Conservation (phyloP, 352 stramenopile species). For the Achlya hypogyna region DNA sequence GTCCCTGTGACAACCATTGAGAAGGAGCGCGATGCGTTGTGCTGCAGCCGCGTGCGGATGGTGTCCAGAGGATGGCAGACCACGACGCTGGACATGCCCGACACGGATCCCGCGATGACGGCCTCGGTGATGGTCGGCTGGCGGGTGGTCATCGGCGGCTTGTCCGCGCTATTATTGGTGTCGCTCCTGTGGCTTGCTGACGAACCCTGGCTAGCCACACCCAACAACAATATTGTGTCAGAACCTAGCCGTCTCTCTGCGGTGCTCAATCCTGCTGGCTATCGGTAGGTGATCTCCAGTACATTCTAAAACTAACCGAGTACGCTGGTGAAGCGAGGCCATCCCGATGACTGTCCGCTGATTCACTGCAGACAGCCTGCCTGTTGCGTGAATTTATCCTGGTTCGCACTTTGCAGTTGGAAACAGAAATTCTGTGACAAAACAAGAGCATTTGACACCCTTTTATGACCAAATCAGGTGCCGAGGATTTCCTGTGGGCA, state of each 20-base stretch:
- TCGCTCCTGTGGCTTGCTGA: neutral
- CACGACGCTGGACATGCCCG: slow-evolving; percentile 75
- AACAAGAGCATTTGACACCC: neutral
- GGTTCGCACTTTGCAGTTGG: neutral
- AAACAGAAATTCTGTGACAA: neutral
- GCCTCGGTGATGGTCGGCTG: slow-evolving; percentile 58
- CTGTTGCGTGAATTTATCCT: too few species aligned
- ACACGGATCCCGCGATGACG: slow-evolving; percentile 61
- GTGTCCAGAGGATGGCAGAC: slow-evolving; percentile 81
- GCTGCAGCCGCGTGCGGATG: slow-evolving; percentile 78
- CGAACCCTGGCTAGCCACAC: too few species aligned
- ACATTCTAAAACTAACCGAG: too few species aligned
- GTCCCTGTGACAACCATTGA: slow-evolving; percentile 56
- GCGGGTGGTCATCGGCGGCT: neutral
- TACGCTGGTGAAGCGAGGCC: too few species aligned
- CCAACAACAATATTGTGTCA: too few species aligned
- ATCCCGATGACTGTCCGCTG: too few species aligned
- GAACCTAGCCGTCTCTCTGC: too few species aligned
- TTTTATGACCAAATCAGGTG: slow-evolving; percentile 3
- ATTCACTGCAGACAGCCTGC: too few species aligned
- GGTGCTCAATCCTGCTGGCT: too few species aligned
- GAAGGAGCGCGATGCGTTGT: slow-evolving; percentile 51
- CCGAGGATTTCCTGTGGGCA: neutral
- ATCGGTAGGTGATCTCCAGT: too few species aligned
- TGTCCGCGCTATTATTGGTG: neutral